phyloP scores from a whole-genome alignment of 2,329 filamentous ascomycete species.

The Colletotrichum godetiae region DNA sequence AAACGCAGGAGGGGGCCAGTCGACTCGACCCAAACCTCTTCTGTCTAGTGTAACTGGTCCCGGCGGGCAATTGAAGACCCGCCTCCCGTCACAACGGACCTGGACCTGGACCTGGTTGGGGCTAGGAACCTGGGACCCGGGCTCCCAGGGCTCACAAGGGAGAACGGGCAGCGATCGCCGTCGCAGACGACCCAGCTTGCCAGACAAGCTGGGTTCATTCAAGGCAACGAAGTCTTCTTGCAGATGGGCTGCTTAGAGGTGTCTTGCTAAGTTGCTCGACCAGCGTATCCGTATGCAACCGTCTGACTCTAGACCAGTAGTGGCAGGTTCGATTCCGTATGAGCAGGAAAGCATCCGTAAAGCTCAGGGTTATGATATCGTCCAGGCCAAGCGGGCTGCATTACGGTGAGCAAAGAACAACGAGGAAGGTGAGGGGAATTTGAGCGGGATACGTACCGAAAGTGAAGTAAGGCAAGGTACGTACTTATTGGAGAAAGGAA shows the following conservation, averaged over 20 bases:
- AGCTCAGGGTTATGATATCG: neutral
- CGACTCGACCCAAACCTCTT: slow-evolving; percentile 25
- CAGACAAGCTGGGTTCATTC: neutral
- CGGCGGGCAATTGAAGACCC: slow-evolving; percentile 30
- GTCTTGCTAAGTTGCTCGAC: neutral
- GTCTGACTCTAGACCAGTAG: neutral
- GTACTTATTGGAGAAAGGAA: neutral
- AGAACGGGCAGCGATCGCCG: slow-evolving; percentile 31
- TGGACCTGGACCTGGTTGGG: slow-evolving; percentile 11
- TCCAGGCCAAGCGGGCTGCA: neutral
- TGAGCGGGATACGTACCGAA: neutral
- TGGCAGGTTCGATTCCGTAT: neutral
- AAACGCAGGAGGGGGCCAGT: neutral
- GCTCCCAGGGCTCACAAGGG: slow-evolving; percentile 21
- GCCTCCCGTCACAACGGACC: slow-evolving; percentile 21
- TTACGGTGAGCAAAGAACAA: neutral
- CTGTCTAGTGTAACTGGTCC: slow-evolving; percentile 24
- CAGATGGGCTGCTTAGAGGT: neutral
- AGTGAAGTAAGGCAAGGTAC: neutral
- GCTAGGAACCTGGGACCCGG: slow-evolving; percentile 24
- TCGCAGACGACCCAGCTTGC: slow-evolving; percentile 10
- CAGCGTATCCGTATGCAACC: neutral
- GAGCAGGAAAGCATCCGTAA: neutral
- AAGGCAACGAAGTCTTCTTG: slow-evolving; percentile 15
- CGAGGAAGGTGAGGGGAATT: neutral